Evolutionary conservation across 2,329 filamentous ascomycete species (phyloP), one percentile per base, ranked within the genome.

Genomic region (Botryotinia calthae): DNA sequence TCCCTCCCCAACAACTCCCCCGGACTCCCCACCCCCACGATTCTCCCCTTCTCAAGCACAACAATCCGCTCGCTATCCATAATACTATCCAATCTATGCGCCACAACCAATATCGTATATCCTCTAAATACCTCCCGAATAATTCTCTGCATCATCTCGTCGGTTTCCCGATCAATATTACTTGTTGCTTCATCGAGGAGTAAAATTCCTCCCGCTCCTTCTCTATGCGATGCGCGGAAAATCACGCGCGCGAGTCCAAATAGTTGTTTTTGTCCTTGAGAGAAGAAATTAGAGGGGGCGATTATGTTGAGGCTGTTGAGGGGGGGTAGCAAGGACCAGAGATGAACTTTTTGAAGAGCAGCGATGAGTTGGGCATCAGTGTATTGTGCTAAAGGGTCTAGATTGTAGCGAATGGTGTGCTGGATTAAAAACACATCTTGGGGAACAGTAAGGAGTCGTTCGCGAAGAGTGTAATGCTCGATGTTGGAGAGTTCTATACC

Each of bases 81-180:
- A 63, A 87, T 84, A 0, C 84, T 86, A 16, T 81, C 76, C 51
- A 83, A 75, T 7, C 80, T 75, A 74, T 83, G 82, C 31, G 80
- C 80, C 3, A 83, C 78, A 0, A 79, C 79, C 25, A 83, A 76
- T 31, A 91, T 84, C 2, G 89, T 91, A 77, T 87, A 86, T 6
- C 82, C 82, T 5, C 80, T 79, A 78, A 91, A 89, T 37, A 83
- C 83, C 46, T 84, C 82, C 2, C 85, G 82, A 72, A 90, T 85
- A 44, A 90, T 81, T 10, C 82, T 81, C 76, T 89, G 86, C 80
- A 90, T 87, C 16, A 84, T 80, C 56, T 84, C 82, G 71, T 90
- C 88, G 63, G 88, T 89, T 73, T 85, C 84, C 31, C 56, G 31
- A 34, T 59, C 31, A 4, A 22, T 34, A 14, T 34, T 59, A 22